A percentile compares a stretch with the other conserved stretches of the same genome.
phyloP scores from a whole-genome alignment of 441 rosid species.

The Corymbia citriodora region DNA sequence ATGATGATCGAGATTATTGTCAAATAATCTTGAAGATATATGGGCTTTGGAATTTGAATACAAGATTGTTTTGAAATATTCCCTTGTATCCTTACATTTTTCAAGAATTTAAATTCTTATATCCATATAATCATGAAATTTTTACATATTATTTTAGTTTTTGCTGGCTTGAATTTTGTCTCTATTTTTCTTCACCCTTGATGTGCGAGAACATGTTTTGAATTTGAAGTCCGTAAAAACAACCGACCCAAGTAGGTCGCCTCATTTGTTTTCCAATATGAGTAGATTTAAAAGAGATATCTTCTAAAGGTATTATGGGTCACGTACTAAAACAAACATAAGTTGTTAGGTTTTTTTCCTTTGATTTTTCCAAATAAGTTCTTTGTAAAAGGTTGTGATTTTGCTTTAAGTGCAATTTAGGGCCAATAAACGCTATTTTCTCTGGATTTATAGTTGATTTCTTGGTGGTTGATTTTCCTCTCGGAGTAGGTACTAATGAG shows the following conservation, averaged over 20 bases:
- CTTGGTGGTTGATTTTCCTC: rapidly evolving
- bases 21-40: not conserved
- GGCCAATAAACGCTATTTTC: not conserved
- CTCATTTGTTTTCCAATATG: not conserved
- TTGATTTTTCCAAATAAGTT: not conserved
- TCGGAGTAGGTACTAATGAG: rapidly evolving
- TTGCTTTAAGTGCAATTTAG: not conserved
- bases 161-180: not conserved
- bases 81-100: too few relatives aligned
- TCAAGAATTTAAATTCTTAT: not conserved
- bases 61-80: not conserved
- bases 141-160: not conserved
- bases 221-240: not conserved
- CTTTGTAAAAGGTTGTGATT: not conserved
- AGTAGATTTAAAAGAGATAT: not conserved
- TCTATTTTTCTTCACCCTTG: not conserved
- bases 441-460: not conserved
- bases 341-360: not conserved
- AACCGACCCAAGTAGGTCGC: not conserved
- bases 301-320: not conserved
- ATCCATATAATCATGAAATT: not conserved
- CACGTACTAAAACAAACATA: not conserved
- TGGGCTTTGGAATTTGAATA: not conserved
- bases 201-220: not conserved
- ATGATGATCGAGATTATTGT: not conserved